Evolutionary conservation across 108 stramenopile species (phyloP).

Genomic region (Cylindrotheca fusiformis): DNA sequence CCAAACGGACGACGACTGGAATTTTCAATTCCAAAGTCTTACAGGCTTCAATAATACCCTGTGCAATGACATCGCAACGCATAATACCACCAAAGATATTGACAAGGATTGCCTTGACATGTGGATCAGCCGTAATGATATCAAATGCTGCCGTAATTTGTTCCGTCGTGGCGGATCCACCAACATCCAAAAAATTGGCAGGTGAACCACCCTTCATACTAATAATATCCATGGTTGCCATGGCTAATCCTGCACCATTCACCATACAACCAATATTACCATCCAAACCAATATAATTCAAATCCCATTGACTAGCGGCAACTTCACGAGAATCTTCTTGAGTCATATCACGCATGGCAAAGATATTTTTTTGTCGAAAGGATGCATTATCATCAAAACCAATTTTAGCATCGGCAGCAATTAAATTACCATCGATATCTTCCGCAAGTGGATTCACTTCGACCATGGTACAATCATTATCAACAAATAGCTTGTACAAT

Average conservation of each 20-base stretch:
- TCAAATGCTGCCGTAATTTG: conserved; percentile 82
- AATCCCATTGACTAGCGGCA: conserved; percentile 74
- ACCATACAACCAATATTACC: conserved; percentile 99
- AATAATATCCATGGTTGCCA: conserved; percentile 97
- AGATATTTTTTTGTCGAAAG: conserved; percentile 79
- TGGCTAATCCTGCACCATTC: conserved; percentile 95
- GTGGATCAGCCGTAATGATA: conserved; percentile 65
- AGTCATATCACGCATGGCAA: conserved; percentile 64
- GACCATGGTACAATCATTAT: conserved; percentile 84
- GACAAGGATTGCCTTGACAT: conserved; percentile 87
- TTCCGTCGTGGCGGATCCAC: conserved; percentile 75
- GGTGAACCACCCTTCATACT: conserved; percentile 89
- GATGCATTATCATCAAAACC: conserved; percentile 92
- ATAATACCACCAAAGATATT: conserved; percentile 98
- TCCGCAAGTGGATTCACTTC: conserved; percentile 94
- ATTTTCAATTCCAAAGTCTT: conserved; percentile 79
- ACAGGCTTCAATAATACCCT: conserved; percentile 86
- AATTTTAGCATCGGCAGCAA: conserved; percentile 89
- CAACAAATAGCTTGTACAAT: conserved; percentile 80
- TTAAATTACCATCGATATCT: conserved; percentile 53
- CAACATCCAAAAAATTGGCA: conserved; percentile 98
- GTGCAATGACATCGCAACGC: conserved; percentile 93
- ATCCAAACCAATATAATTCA: conserved; percentile 97
- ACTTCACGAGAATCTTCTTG: conserved; percentile 91
- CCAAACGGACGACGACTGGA: conserved; percentile 88